Evolutionary conservation across 1,284 basidiomycete genomes (phyloP).

Genomic region (Trichosporon sp.): DNA sequence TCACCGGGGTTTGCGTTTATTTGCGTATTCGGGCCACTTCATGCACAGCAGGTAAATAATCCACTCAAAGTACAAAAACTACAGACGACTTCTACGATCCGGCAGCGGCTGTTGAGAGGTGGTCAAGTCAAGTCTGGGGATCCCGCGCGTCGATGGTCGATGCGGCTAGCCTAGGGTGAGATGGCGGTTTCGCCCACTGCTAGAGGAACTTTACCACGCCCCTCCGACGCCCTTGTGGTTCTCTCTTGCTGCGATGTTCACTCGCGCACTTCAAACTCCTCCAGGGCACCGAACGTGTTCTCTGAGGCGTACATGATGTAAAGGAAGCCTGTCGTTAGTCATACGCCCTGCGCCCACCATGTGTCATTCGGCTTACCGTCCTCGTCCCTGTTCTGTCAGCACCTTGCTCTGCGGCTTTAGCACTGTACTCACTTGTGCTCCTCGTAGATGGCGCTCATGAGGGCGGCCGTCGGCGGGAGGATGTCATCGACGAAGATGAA

Average conservation of each 20-base stretch:
- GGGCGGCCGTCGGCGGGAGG: constrained; percentile 91
- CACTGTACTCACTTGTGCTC: constrained; percentile 81
- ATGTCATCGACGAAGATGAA: constrained; percentile 99
- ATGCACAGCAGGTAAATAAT: constrained; percentile 7
- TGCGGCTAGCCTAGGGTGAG: not conserved
- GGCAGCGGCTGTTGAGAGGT: not conserved
- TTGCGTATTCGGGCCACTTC: not conserved
- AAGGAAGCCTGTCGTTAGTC: constrained; percentile 60
- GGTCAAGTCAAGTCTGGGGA: not conserved
- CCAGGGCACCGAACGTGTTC: constrained; percentile 73
- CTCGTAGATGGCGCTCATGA: constrained; percentile 99
- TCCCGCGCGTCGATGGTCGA: not conserved
- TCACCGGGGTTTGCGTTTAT: not conserved
- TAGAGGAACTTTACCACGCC: not conserved
- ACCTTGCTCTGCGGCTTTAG: not conserved
- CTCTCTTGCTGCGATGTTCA: not conserved
- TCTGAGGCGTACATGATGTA: constrained; percentile 95
- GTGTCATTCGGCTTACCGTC: constrained; percentile 53
- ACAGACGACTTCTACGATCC: not conserved
- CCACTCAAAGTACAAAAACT: constrained; percentile 4
- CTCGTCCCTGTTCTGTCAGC: constrained; percentile 63
- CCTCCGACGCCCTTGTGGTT: not conserved
- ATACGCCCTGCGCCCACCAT: constrained; percentile 10
- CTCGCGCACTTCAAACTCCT: constrained; percentile 12
- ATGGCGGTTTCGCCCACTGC: not conserved